These are phyloP conservation scores for Umbellularia californica DNA, from an alignment of 164 flowering plant genomes.

Conservation along the genomic window DNA sequence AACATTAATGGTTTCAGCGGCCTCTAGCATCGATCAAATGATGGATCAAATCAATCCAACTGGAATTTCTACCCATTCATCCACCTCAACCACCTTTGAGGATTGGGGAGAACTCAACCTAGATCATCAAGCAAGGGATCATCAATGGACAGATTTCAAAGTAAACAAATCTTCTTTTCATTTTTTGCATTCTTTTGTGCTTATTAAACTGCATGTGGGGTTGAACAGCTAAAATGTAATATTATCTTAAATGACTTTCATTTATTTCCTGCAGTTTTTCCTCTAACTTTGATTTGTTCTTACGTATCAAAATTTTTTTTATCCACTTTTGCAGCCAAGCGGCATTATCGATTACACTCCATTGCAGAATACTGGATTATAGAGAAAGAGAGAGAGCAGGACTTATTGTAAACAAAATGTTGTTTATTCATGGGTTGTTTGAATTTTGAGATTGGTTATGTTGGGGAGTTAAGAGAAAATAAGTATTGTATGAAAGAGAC, in stretches of 20 bases:
- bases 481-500: not conserved
- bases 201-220: not conserved
- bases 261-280: not conserved
- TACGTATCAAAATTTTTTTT: not conserved
- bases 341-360: slow-evolving; percentile 2
- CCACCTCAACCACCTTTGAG: slow-evolving; percentile 34
- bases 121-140: slow-evolving; percentile 33
- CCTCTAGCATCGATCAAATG: slow-evolving; percentile 14
- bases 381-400: too few relatives aligned
- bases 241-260: not conserved
- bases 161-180: slow-evolving; percentile 20
- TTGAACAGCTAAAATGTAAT: not conserved
- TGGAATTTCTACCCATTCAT: slow-evolving; percentile 19
- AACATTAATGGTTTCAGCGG: slow-evolving; percentile 12
- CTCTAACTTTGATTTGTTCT: not conserved
- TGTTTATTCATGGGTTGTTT: not conserved
- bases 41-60: slow-evolving; percentile 16
- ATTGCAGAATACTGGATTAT: too few relatives aligned
- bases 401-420: too few relatives aligned
- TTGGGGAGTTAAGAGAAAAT: not conserved
- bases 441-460: not conserved
- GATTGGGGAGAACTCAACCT: slow-evolving; percentile 38
- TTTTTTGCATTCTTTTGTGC: not conserved
- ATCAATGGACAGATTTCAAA: slow-evolving; percentile 38
- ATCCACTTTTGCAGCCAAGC: slow-evolving; percentile 17